Conservation (phyloP, 2,329 filamentous ascomycete species). For the Escovopsis sp. region DNA sequence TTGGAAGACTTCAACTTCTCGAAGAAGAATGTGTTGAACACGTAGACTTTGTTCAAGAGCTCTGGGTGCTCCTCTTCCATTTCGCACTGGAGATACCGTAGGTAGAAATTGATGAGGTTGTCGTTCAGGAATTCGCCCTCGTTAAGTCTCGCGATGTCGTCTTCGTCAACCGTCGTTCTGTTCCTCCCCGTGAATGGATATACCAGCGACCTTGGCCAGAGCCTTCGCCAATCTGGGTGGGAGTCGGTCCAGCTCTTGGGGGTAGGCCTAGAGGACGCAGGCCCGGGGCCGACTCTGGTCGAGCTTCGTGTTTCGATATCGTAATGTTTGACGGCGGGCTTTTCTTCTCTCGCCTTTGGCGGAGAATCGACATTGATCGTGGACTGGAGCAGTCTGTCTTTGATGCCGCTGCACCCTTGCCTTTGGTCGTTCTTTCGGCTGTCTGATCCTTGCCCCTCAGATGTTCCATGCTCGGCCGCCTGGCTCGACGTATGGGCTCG, state of each 20-base stretch:
- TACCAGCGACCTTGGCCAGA: slow-evolving; percentile 44
- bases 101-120: slow-evolving; percentile 78
- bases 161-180: slow-evolving; percentile 50
- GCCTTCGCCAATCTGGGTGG: slow-evolving; percentile 35
- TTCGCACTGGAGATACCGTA: slow-evolving; percentile 55
- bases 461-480: background rate
- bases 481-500: background rate
- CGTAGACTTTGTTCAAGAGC: slow-evolving; percentile 54
- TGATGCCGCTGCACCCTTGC: slow-evolving; percentile 9
- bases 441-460: background rate
- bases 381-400: slow-evolving; percentile 12
- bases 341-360: background rate
- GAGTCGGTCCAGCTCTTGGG: slow-evolving; percentile 32
- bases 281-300: slow-evolving; percentile 9
- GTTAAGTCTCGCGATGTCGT: slow-evolving; percentile 65
- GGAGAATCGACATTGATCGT: background rate
- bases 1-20: slow-evolving; percentile 52
- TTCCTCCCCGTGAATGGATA: slow-evolving; percentile 45
- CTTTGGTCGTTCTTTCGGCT: background rate
- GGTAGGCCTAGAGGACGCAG: slow-evolving; percentile 4
- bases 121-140: slow-evolving; percentile 85
- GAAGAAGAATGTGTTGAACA: slow-evolving; percentile 92
- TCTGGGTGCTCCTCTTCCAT: slow-evolving; percentile 40
- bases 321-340: background rate
- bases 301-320: slow-evolving; percentile 12